Evolutionary conservation across 768 basidiomycete species (phyloP).

Genomic region (Trametes villosa): DNA sequence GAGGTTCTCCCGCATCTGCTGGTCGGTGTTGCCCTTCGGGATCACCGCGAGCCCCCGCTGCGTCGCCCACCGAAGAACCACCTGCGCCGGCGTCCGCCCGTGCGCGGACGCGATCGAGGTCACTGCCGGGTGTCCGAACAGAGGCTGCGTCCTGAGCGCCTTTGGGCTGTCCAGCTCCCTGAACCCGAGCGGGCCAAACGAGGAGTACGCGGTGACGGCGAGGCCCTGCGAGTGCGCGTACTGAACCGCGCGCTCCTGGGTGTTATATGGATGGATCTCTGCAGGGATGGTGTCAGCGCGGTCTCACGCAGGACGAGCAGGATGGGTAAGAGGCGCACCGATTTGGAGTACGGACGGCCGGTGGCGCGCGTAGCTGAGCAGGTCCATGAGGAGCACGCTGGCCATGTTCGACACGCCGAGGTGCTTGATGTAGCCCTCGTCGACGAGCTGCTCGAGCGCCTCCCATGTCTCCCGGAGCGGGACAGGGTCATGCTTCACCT

Average conservation of each 20-base stretch:
- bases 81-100: slow-evolving; percentile 53
- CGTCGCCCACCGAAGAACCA: slow-evolving; percentile 79
- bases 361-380: slow-evolving; percentile 43
- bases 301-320: neutral
- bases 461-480: slow-evolving; percentile 46
- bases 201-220: slow-evolving; percentile 41
- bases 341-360: slow-evolving; percentile 45
- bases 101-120: slow-evolving; percentile 33
- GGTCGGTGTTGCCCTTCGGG: slow-evolving; percentile 63
- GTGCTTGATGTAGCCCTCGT: slow-evolving; percentile 41
- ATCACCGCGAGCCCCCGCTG: slow-evolving; percentile 76
- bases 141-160: slow-evolving; percentile 25
- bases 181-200: slow-evolving; percentile 39
- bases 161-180: slow-evolving; percentile 36
- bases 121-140: slow-evolving; percentile 34
- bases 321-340: slow-evolving; percentile 16
- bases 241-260: slow-evolving; percentile 34
- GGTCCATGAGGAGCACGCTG: slow-evolving; percentile 39
- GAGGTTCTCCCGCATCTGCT: slow-evolving; percentile 44
- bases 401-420: slow-evolving; percentile 46
- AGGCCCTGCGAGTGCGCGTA: slow-evolving; percentile 34
- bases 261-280: slow-evolving; percentile 44
- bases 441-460: slow-evolving; percentile 45
- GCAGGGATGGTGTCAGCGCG: neutral
- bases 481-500: slow-evolving; percentile 36